phyloP scores from a whole-genome alignment of 2,329 filamentous ascomycete species.

The Arthrobotrys sinensis region DNA sequence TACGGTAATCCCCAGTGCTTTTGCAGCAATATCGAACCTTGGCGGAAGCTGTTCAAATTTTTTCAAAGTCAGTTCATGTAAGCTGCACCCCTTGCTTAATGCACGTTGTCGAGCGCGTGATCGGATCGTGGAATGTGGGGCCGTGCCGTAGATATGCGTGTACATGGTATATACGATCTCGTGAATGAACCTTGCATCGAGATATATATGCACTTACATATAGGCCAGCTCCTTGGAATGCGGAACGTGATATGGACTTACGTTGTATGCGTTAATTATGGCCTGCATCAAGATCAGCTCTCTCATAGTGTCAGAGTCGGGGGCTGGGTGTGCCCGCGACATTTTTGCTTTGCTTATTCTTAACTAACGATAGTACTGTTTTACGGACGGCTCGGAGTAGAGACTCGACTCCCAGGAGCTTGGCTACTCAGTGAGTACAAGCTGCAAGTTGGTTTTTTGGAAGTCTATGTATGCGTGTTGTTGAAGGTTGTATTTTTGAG shows the following conservation, averaged over 20 bases:
- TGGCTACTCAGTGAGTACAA: neutral
- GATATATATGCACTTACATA: neutral
- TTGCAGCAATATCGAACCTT: constrained; percentile 48
- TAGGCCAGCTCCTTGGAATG: constrained; percentile 4
- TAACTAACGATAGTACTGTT: neutral
- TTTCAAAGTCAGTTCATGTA: neutral
- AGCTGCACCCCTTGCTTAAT: constrained; percentile 7
- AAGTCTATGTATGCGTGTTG: constrained; percentile 3
- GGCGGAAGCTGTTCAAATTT: constrained; percentile 32
- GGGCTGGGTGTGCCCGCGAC: constrained; percentile 44
- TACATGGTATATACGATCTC: neutral
- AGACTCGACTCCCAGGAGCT: neutral
- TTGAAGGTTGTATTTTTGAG: constrained; percentile 14
- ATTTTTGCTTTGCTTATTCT: constrained; percentile 31
- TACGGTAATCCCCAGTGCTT: constrained; percentile 36
- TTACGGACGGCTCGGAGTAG: neutral
- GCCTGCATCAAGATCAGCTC: constrained; percentile 57
- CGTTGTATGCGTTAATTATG: constrained; percentile 54
- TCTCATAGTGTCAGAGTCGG: constrained; percentile 46
- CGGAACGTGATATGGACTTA: constrained; percentile 13
- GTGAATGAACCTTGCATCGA: neutral
- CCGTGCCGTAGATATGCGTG: constrained; percentile 8
- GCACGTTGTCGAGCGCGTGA: constrained; percentile 15
- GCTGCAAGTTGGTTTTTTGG: neutral
- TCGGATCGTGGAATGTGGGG: constrained; percentile 26